phyloP scores from a whole-genome alignment of 2,329 filamentous ascomycete genomes.

The Dactylella cylindrospora region DNA sequence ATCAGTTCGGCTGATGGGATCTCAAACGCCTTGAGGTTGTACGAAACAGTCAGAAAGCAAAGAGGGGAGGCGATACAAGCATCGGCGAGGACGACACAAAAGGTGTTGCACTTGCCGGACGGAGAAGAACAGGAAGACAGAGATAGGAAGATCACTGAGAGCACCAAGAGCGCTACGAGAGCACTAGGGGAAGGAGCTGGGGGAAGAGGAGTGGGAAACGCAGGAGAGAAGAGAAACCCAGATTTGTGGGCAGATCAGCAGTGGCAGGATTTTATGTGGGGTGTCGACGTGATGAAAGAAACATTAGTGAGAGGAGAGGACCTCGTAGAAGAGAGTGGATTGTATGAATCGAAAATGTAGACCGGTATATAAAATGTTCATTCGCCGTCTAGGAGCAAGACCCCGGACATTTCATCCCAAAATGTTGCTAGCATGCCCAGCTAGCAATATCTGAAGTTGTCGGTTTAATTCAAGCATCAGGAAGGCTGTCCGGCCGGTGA shows the following conservation, averaged over 20 bases:
- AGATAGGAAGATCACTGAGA: slow-evolving; percentile 57
- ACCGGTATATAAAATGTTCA: too few species aligned
- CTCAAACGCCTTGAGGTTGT: slow-evolving; percentile 55
- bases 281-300: slow-evolving; percentile 50
- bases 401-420: too few species aligned
- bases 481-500: too few species aligned
- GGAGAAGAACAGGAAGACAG: slow-evolving; percentile 63
- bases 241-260: slow-evolving; percentile 49
- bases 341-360: too few species aligned
- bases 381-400: too few species aligned
- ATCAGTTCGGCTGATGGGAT: slow-evolving; percentile 2
- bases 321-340: slow-evolving; percentile 1
- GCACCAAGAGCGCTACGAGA: too few species aligned
- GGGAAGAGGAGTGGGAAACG: background rate
- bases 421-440: too few species aligned
- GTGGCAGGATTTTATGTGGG: slow-evolving; percentile 51
- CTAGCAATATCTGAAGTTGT: too few species aligned
- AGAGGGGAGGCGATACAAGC: slow-evolving; percentile 53
- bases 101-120: slow-evolving; percentile 62
- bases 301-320: slow-evolving; percentile 47
- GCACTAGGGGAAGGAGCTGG: too few species aligned
- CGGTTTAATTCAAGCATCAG: too few species aligned
- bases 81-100: slow-evolving; percentile 57
- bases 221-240: slow-evolving; percentile 43
- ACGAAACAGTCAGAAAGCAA: slow-evolving; percentile 61